Conservation (phyloP, 805 yeast genomes). For the Wickerhamiella azyma region DNA sequence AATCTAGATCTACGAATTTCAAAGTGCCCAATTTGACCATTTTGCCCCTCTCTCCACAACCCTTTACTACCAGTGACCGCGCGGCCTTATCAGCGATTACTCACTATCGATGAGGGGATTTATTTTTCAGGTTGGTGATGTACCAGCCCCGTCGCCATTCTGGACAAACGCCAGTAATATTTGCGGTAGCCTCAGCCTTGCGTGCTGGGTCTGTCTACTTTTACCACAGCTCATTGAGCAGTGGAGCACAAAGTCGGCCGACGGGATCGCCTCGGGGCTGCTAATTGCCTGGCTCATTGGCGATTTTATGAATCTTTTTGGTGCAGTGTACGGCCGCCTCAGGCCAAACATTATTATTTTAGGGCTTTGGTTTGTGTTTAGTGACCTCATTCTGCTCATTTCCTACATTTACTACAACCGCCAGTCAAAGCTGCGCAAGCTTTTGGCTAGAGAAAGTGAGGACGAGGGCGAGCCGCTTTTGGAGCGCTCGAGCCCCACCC, state of each 20-base stretch:
- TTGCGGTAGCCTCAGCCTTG: constrained; percentile 56
- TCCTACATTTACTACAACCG: constrained; percentile 44
- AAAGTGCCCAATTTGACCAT: no score
- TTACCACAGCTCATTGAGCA: constrained; percentile 71
- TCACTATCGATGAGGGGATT: neutral
- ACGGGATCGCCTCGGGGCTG: constrained; percentile 60
- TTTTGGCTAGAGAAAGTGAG: neutral
- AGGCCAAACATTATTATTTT: constrained; percentile 56
- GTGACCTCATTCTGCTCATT: constrained; percentile 45
- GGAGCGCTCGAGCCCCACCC: neutral
- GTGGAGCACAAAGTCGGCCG: constrained; percentile 59
- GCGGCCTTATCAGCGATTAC: neutral
- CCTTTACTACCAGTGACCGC: no score
- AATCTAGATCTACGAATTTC: no score
- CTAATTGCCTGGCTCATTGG: constrained; percentile 59
- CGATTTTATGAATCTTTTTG: constrained; percentile 52
- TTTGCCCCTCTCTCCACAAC: no score
- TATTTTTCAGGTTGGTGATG: neutral
- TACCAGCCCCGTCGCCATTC: constrained; percentile 15
- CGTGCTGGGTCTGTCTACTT: constrained; percentile 67
- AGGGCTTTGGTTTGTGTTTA: constrained; percentile 65
- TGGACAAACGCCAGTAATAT: constrained; percentile 43
- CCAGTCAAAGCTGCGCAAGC: constrained; percentile 7
- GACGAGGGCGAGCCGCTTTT: constrained; percentile 14
- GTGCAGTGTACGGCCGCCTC: constrained; percentile 56